Conservation (phyloP, 768 basidiomycete genomes). For the Lactarius deliciosus region DNA sequence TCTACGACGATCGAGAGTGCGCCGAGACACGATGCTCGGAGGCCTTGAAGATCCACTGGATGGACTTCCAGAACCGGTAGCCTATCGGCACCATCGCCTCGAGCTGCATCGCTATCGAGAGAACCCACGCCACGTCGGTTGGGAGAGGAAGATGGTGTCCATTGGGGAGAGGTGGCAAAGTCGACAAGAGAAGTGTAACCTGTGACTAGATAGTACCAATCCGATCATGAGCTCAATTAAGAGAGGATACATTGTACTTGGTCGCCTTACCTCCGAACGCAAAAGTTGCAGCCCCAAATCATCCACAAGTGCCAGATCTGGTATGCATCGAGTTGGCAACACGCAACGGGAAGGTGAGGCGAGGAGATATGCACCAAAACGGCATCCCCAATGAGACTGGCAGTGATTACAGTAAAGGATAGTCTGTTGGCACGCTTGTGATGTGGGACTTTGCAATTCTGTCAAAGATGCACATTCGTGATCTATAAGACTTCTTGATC, state of each 20-base stretch:
- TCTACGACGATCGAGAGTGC: constrained; percentile 25
- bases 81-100: constrained; percentile 18
- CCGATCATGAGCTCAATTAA: no score
- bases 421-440: neutral
- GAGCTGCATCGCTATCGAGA: constrained; percentile 20
- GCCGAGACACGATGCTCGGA: neutral
- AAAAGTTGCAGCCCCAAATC: constrained; percentile 18
- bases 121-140: constrained; percentile 12
- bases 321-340: neutral
- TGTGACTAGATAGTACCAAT: neutral
- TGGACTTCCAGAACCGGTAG: constrained; percentile 15
- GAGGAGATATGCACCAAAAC: constrained; percentile 9
- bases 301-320: constrained; percentile 28
- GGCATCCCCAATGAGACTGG: constrained; percentile 17
- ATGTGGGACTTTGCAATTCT: neutral
- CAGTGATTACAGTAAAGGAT: neutral
- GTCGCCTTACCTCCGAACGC: constrained; percentile 7
- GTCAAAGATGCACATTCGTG: constrained; percentile 13
- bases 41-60: neutral
- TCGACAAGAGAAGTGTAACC: constrained; percentile 13
- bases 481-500: constrained; percentile 16
- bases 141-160: neutral
- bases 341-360: neutral
- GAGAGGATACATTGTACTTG: no score
- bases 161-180: neutral